Percentiles rank a stretch among this genome's conserved stretches.
These are phyloP conservation scores for Tuber umbilicatum DNA, from an alignment of 495 filamentous ascomycete genomes.

Conservation along the genomic window DNA sequence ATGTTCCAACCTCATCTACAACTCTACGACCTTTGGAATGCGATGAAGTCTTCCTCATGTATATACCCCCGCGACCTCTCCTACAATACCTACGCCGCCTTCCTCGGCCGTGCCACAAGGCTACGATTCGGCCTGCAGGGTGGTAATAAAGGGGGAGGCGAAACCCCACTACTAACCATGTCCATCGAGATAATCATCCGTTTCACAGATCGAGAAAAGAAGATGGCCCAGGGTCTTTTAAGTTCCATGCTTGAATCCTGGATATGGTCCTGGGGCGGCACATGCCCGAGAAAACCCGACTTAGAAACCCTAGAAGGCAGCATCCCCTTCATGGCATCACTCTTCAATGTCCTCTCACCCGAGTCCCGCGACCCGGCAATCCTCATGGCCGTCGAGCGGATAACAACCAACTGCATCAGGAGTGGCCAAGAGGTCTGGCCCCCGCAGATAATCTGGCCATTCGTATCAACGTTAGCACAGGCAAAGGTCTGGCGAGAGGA, in stretches of 20 bases:
- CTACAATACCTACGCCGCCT: conserved; percentile 25
- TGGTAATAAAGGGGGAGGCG: conserved; percentile 14
- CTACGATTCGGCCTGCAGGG: conserved; percentile 11
- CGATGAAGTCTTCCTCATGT: conserved; percentile 17
- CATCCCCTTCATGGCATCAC: conserved; percentile 26
- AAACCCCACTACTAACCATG: conserved; percentile 26
- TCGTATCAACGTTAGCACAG: conserved; percentile 26
- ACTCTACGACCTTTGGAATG: conserved; percentile 23
- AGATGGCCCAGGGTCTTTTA: conserved; percentile 10
- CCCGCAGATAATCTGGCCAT: conserved; percentile 21
- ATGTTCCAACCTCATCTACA: conserved; percentile 5
- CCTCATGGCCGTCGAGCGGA: conserved; percentile 14
- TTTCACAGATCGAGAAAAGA: conserved; percentile 15
- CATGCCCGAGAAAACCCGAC: conserved; percentile 11
- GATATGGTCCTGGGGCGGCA: conserved; percentile 28
- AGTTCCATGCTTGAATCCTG: conserved; percentile 27
- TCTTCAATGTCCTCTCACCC: conserved; percentile 21
- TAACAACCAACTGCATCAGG: conserved; percentile 18
- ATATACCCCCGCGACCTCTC: conserved; percentile 26
- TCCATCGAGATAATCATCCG: conserved; percentile 30
- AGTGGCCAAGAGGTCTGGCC: conserved; percentile 22
- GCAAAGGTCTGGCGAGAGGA: conserved; percentile 23
- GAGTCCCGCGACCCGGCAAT: conserved; percentile 18
- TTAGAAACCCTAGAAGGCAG: conserved; percentile 12
- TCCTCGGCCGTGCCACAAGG: conserved; percentile 26